These are phyloP conservation scores for Phanerodontia chrysosporium DNA, from an alignment of 768 basidiomycete species.

Conservation along the genomic window DNA sequence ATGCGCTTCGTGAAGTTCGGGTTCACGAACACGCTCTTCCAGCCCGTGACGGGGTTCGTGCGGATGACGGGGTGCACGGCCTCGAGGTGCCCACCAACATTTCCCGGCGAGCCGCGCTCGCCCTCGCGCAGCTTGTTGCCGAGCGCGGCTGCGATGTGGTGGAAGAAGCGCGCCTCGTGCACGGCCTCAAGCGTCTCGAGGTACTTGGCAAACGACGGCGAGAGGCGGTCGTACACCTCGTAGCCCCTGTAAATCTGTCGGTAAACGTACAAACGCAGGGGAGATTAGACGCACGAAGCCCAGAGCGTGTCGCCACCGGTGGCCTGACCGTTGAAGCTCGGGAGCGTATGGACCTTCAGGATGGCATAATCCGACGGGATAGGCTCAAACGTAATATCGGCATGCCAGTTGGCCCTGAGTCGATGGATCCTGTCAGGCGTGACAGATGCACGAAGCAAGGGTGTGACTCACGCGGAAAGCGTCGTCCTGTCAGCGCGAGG, in stretches of 20 bases:
- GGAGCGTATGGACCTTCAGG: conserved; percentile 14
- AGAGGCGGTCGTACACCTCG: conserved; percentile 14
- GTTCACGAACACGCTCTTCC: conserved; percentile 31
- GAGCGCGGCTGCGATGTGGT: conserved; percentile 5
- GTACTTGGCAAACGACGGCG: conserved; percentile 13
- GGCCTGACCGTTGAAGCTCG: conserved; percentile 9
- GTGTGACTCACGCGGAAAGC: conserved; percentile 9
- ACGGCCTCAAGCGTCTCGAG: conserved; percentile 14
- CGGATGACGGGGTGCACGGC: conserved; percentile 29
- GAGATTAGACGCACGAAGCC: conserved; percentile 8
- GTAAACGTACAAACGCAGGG: background rate
- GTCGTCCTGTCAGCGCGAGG: conserved; percentile 6
- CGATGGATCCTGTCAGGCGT: too few species aligned
- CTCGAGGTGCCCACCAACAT: conserved; percentile 13
- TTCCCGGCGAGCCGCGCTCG: conserved; percentile 13
- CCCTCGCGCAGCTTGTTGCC: conserved; percentile 14
- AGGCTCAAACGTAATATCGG: conserved; percentile 14
- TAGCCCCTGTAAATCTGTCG: conserved; percentile 1
- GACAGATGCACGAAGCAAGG: too few species aligned
- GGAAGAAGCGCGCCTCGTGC: conserved; percentile 17
- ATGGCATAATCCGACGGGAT: conserved; percentile 14
- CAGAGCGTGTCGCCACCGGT: conserved; percentile 14
- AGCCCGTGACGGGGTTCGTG: conserved; percentile 31
- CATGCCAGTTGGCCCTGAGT: conserved; percentile 12
- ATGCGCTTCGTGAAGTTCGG: conserved; percentile 29